Base-by-base conservation (phyloP, 805 yeast species). In the Schwanniomyces sp. region DNA sequence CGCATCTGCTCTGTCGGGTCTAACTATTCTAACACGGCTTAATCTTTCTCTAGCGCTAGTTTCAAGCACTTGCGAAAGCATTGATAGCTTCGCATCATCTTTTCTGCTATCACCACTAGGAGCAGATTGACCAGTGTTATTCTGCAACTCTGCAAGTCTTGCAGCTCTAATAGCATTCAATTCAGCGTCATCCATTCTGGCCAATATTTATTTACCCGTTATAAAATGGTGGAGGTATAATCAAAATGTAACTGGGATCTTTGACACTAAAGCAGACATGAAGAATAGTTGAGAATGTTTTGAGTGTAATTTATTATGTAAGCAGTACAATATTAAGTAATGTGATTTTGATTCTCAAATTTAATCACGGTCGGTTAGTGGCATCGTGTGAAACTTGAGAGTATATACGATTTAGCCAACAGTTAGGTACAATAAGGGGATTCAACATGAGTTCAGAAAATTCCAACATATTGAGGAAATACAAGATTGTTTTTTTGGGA, bases 401-500 rank as follows among this genome's bases (percentile, higher is more conserved):
- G 4, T 29, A 25, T 36, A 6, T 7, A 40, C 14, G 12, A 7
- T 7, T 40, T 27, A 26, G 14, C 12, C 12, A 4, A 32, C 7
- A 30, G 7, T 16, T 9, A 11, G 21, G 2, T 16, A 29, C 34
- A 18, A 10, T 17, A 29, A 30, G 27, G 6, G 30, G n/a, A 17
- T 29, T 7, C 18, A 27, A 10, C 9, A 49, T 51, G 52, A 53
- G 52, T 50, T 55, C 63, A 34, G 74, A 70, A 49, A 69, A 66
- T 53, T 52, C 67, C 34, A 59, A 60, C 43, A 73, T 76, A 61
- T 68, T 81, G 54, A 73, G 83, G 50, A 88, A 88, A 66, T 86
- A 85, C 65, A 92, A 94, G 70, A 88, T 92, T 48, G 98, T 92
- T 30, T 94, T 92, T 65, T 76, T 92, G 32, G 99, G 99, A n/a